These are phyloP conservation scores for Poa pratensis DNA, from an alignment of 176 grass and related monocot genomes.

Conservation along the genomic window DNA sequence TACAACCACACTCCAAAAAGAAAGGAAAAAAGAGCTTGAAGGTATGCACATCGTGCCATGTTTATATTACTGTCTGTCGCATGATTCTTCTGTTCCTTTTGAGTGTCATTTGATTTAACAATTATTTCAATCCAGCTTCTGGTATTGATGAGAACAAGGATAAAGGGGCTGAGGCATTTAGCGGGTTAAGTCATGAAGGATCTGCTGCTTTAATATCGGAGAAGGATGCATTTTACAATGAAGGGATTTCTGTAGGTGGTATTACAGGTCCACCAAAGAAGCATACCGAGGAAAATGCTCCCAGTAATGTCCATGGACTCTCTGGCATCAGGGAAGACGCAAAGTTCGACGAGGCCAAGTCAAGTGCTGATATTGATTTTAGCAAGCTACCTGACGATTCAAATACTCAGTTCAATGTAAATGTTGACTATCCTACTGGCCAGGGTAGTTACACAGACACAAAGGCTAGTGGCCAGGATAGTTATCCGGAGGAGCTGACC, in stretches of 20 bases:
- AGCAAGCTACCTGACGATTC: slow-evolving; percentile 65
- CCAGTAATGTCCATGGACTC: slow-evolving; percentile 11
- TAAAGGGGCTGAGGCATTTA: slow-evolving; percentile 34
- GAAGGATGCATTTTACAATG: slow-evolving; percentile 51
- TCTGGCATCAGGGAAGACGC: slow-evolving; percentile 35
- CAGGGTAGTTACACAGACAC: slow-evolving; percentile 29
- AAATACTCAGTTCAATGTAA: slow-evolving; percentile 55
- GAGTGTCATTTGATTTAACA: slow-evolving; percentile 24
- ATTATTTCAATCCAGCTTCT: slow-evolving; percentile 48
- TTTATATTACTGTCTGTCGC: neutral
- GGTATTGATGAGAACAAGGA: slow-evolving; percentile 42
- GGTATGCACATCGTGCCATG: slow-evolving; percentile 41
- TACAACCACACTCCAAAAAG: slow-evolving; percentile 43
- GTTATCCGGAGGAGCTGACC: slow-evolving; percentile 76
- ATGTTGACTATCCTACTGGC: slow-evolving; percentile 28
- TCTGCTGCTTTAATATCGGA: slow-evolving; percentile 42
- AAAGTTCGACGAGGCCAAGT: slow-evolving; percentile 30
- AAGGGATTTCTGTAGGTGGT: slow-evolving; percentile 33
- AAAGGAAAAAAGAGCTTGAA: slow-evolving; percentile 44
- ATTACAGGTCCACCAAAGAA: slow-evolving; percentile 28
- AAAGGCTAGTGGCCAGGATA: slow-evolving; percentile 46
- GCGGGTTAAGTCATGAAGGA: slow-evolving; percentile 40
- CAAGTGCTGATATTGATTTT: slow-evolving; percentile 42
- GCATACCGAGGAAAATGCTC: slow-evolving; percentile 26
- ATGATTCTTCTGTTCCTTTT: slow-evolving; percentile 13